These are phyloP conservation scores for Aeminium ludgeri DNA, from an alignment of 495 filamentous ascomycete genomes.

Conservation along the genomic window DNA sequence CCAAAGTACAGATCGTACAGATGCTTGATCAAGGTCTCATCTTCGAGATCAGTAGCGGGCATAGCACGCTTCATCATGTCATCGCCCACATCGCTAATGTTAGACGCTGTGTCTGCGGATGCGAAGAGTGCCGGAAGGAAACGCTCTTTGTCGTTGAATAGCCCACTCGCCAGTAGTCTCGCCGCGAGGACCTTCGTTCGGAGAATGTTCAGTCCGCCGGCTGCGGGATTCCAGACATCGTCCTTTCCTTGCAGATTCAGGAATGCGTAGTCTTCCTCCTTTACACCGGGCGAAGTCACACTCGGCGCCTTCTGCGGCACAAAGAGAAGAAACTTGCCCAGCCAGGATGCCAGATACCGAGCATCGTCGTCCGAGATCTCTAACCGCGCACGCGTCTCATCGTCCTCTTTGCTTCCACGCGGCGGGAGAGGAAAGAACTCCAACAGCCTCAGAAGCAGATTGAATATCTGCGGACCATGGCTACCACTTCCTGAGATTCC, in stretches of 20 bases:
- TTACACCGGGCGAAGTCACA: conserved; percentile 50
- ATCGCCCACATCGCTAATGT: conserved; percentile 63
- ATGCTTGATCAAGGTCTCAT: conserved; percentile 39
- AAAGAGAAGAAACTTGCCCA: conserved; percentile 65
- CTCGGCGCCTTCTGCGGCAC: conserved; percentile 7
- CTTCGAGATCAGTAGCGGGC: conserved; percentile 51
- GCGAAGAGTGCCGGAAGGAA: conserved; percentile 74
- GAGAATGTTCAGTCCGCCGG: conserved; percentile 47
- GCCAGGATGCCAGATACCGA: conserved; percentile 54
- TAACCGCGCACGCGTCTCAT: conserved; percentile 43
- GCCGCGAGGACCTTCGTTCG: conserved; percentile 52
- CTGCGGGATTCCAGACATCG: conserved; percentile 49
- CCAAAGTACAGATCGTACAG: conserved; percentile 59
- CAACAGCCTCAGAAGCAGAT: conserved; percentile 61
- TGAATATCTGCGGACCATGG: conserved; percentile 63
- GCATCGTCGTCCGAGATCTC: conserved; percentile 57
- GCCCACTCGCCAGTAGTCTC: conserved; percentile 62
- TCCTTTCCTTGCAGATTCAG: conserved; percentile 47
- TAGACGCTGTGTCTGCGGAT: conserved; percentile 63
- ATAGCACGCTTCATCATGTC: conserved; percentile 64
- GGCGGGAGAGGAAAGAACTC: conserved; percentile 52
- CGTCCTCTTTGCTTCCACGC: conserved; percentile 64
- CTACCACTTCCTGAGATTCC: conserved; percentile 44
- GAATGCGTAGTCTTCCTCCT: conserved; percentile 54
- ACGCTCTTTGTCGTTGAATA: conserved; percentile 62